phyloP scores from a whole-genome alignment of 2,329 filamentous ascomycete genomes.

The Colletotrichum incanum region DNA sequence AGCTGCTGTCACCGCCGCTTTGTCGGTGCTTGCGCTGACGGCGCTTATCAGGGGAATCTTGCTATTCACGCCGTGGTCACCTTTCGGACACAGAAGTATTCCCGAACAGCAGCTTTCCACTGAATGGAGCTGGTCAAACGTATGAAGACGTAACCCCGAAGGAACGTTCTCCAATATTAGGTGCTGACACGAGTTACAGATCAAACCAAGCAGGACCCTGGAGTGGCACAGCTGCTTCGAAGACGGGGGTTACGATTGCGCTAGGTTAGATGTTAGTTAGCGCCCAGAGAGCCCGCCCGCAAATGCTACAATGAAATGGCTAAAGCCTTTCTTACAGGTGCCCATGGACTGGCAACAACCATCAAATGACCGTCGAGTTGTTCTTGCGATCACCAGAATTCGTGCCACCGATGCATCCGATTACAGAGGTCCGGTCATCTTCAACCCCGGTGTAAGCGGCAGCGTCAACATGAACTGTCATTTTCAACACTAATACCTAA shows the following conservation, averaged over 20 bases:
- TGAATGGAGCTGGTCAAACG: conserved; percentile 37
- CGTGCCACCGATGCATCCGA: conserved; percentile 50
- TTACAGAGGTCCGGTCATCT: conserved; percentile 51
- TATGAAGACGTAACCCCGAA: background rate
- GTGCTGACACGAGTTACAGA: conserved; percentile 53
- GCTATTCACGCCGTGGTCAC: background rate
- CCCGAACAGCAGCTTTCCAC: background rate
- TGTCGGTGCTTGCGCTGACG: conserved; percentile 25
- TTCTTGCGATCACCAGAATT: conserved; percentile 52
- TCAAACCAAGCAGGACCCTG: conserved; percentile 50
- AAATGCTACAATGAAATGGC: conserved; percentile 12
- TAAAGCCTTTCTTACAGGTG: conserved; percentile 51
- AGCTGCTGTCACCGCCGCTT: conserved; percentile 10
- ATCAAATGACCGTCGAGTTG: conserved; percentile 48
- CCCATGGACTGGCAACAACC: conserved; percentile 55
- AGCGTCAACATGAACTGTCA: background rate
- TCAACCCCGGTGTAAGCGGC: conserved; percentile 53
- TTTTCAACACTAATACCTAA: conserved; percentile 5
- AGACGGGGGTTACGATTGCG: conserved; percentile 50
- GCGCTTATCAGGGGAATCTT: conserved; percentile 31
- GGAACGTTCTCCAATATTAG: no score
- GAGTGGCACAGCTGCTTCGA: conserved; percentile 53
- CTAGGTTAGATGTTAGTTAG: conserved; percentile 53
- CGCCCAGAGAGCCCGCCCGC: background rate
- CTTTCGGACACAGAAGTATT: background rate